Evolutionary conservation across 768 basidiomycete species (phyloP), one percentile per base, ranked within the genome.

Genomic region (Favolaschia claudopus): DNA sequence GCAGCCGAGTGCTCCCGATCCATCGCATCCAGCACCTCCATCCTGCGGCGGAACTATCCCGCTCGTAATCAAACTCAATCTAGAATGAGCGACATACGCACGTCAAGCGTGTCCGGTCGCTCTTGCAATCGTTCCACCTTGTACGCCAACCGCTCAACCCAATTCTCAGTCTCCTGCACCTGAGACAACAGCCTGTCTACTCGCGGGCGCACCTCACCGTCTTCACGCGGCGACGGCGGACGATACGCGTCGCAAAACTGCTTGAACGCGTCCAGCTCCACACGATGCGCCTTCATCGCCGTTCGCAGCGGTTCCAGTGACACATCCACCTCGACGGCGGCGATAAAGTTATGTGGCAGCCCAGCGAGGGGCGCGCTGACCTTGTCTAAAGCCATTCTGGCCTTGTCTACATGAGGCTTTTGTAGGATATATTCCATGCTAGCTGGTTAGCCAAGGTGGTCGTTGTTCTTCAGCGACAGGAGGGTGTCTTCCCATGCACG

Each of bases 161-260:
- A 49, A n/a, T 14, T 4, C 43, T 45, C 37, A 25, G 52, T 7
- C 5, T 29, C 19, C 25, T 45, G 15, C 25, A 55, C 1, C 1
- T 7, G 36, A 4, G 19, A 19, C n/a, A 22, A 40, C 10, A 56
- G 15, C 4, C 7, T n/a, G 15, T 50, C 60, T 17, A 61, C 37
- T 12, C 39, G n/a, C 8, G 60, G 60, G 34, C 56, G 42, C 36
- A 61, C 48, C 32, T 61, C 36, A 8, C 60, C 60, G 7, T 61
- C 60, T 17, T 61, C 60, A 42, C 33, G 32, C 37, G 60, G 60
- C 17, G 54, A 49, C 27, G 45, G 19, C 17, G 52, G 51, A 9
- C 58, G 51, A 8, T 34, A 8, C n/a, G 34, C 46, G 5, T 61
- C 54, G 43, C 54, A 61, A 33, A 28, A 51, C 38, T n/a, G n/a